Conservation (phyloP, 2,329 filamentous ascomycete species). For the Teratosphaeria destructans region DNA sequence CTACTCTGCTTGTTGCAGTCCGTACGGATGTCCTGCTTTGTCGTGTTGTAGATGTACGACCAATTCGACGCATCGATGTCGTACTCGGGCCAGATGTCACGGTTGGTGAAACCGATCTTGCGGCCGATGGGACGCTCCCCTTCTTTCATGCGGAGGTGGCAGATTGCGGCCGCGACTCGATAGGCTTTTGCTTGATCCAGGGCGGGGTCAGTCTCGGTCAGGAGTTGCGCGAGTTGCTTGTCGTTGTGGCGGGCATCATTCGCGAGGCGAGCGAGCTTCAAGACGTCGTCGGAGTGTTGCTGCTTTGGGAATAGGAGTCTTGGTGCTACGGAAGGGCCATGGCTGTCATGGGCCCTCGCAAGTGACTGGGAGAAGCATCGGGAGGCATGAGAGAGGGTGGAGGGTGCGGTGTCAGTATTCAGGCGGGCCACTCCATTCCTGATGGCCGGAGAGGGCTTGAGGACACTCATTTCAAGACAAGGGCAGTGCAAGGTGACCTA, state of each 20-base stretch:
- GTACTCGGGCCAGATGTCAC: neutral
- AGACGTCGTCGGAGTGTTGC: neutral
- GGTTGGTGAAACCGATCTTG: neutral
- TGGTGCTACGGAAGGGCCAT: neutral
- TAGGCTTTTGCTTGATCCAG: neutral
- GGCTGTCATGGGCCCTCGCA: neutral
- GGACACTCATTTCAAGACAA: neutral
- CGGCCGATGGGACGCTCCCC: neutral
- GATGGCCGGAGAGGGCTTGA: neutral
- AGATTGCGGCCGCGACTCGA: neutral
- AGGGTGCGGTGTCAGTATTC: neutral
- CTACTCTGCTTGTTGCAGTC: neutral
- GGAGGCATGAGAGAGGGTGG: neutral
- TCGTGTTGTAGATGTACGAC: neutral
- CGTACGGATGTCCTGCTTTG: neutral
- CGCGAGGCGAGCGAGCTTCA: neutral
- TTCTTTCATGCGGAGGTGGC: neutral
- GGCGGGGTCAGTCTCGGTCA: neutral
- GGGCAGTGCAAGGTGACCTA: neutral
- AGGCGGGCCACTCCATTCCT: neutral
- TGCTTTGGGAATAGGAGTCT: neutral
- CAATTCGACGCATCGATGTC: neutral
- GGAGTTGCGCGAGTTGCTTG: neutral
- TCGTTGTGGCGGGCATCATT: neutral
- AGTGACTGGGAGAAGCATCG: neutral